These are phyloP conservation scores for Phlyctochytrium bullatum DNA, from an alignment of 192 early-diverging fungal species.

Conservation along the genomic window DNA sequence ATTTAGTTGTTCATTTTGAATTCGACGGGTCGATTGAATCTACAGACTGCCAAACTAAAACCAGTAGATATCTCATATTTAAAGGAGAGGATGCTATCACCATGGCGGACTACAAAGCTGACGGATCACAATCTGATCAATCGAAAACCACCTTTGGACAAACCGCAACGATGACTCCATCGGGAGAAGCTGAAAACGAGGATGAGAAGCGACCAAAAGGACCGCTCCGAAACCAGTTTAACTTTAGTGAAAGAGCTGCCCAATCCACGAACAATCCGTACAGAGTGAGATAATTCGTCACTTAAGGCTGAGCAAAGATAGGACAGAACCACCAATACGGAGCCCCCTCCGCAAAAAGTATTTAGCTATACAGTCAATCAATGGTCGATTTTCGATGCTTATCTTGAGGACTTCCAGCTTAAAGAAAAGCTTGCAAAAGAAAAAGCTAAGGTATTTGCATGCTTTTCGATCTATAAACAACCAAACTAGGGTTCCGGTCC, in stretches of 20 bases:
- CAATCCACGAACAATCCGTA: constrained; percentile 63
- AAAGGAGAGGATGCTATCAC: constrained; percentile 29
- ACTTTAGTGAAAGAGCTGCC: constrained; percentile 58
- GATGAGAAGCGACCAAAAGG: constrained; percentile 48
- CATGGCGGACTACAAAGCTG: constrained; percentile 22
- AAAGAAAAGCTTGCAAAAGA: constrained; percentile 60
- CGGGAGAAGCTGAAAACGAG: constrained; percentile 27
- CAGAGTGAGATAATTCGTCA: constrained; percentile 30
- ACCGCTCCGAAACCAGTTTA: constrained; percentile 59
- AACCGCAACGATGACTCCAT: constrained; percentile 7
- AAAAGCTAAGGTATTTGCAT: constrained; percentile 45
- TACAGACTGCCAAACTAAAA: neutral
- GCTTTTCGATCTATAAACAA: constrained; percentile 10
- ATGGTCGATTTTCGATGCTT: constrained; percentile 64
- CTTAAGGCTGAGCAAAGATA: constrained; percentile 15
- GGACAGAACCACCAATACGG: constrained; percentile 62
- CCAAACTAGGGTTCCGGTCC: constrained; percentile 4
- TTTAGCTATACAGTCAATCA: constrained; percentile 58
- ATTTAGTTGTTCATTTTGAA: constrained; percentile 60
- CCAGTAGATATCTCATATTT: constrained; percentile 46
- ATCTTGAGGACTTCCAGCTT: constrained; percentile 55
- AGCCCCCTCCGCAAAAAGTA: constrained; percentile 55
- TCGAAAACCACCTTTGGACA: constrained; percentile 11
- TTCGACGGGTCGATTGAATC: constrained; percentile 53
- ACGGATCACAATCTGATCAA: constrained; percentile 20